Base-by-base conservation (phyloP, 805 yeast genomes). In the Lipomyces sp. region DNA sequence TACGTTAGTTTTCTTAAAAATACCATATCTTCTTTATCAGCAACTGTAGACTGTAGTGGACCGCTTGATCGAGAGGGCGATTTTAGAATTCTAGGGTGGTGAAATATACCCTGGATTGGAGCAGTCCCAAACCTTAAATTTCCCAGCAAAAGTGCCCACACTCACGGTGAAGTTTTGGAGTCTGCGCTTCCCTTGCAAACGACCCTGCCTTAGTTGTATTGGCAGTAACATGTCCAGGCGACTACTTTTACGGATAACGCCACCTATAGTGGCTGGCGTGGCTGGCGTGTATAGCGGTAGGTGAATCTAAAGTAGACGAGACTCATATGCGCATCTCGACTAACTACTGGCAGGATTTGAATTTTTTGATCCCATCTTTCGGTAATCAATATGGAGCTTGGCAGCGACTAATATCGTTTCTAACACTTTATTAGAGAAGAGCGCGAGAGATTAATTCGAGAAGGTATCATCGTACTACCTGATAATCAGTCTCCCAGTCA, bases 251-350 rank as follows among this genome's bases (percentile, higher is more conserved):
- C 42, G 42, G 32, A 48, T 42, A 11, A 15, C 59, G 18, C 69
- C 69, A 11, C 69, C 66, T 18, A 8, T 51, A 2, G 24, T 65
- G 10, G 69, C 69, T 5, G 51, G 59, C 7, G 48, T 35, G 11
- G 69, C 57, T 18, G 69, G 69, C 2, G 60, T 65, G 5, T 65
- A 65, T 34, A 55, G 57, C 10, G 69, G 69, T 65, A 33, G 24
- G 66, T 53, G 15, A 32, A 29, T 13, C n/a, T 3, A 32, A n/a
- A 29, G 0, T 30, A 1, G 33, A 13, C 18, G 10, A 11, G 37
- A 42, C 18, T 50, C 54, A 1, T 35, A 5, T 50, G 15, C 8
- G n/a, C n/a, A n/a, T 18, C 15, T 8, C 8, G 8, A 33, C 24
- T 35, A 32, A 10, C 15, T 10, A 5, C 7, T 15, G 35, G n/a